Percentiles rank a stretch among this genome's conserved stretches.
phyloP scores from a whole-genome alignment of 805 yeast genomes.

The Limtongia smithiae region DNA sequence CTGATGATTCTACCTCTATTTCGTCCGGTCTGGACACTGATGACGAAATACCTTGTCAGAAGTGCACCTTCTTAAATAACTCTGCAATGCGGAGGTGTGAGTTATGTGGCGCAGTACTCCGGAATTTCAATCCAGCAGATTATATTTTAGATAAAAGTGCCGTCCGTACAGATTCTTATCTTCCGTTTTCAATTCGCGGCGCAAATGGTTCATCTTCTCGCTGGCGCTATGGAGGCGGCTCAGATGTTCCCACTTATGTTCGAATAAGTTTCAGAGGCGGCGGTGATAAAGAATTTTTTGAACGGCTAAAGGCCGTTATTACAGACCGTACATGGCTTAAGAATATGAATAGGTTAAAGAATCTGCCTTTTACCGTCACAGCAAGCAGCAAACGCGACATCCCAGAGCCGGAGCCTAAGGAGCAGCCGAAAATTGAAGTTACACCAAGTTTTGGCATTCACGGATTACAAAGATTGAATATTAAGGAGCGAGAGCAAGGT shows the following conservation, averaged over 20 bases:
- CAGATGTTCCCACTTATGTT: slow-evolving; percentile 32
- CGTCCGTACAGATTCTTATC: slow-evolving; percentile 13
- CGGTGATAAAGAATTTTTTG: slow-evolving; percentile 55
- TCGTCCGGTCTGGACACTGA: neutral
- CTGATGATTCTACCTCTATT: neutral
- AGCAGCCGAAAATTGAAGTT: neutral
- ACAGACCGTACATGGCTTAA: slow-evolving; percentile 50
- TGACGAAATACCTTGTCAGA: slow-evolving; percentile 41
- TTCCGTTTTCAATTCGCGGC: slow-evolving; percentile 6
- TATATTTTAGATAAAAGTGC: slow-evolving; percentile 8
- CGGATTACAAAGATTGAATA: slow-evolving; percentile 59
- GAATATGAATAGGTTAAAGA: slow-evolving; percentile 12
- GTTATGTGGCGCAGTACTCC: slow-evolving; percentile 67
- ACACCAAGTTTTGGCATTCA: slow-evolving; percentile 54
- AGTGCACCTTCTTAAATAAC: slow-evolving; percentile 79
- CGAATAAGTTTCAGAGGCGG: slow-evolving; percentile 73
- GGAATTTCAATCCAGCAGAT: slow-evolving; percentile 26
- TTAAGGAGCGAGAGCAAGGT: slow-evolving; percentile 52
- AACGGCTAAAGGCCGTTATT: slow-evolving; percentile 44
- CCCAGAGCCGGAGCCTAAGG: neutral
- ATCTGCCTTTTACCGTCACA: slow-evolving; percentile 1
- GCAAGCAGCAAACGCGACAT: neutral
- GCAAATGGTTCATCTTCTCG: neutral
- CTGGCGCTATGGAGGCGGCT: no score
- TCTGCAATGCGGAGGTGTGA: slow-evolving; percentile 75